These are phyloP conservation scores for Trichoderma sp. DNA, from an alignment of 2,329 filamentous ascomycete species.

Conservation along the genomic window DNA sequence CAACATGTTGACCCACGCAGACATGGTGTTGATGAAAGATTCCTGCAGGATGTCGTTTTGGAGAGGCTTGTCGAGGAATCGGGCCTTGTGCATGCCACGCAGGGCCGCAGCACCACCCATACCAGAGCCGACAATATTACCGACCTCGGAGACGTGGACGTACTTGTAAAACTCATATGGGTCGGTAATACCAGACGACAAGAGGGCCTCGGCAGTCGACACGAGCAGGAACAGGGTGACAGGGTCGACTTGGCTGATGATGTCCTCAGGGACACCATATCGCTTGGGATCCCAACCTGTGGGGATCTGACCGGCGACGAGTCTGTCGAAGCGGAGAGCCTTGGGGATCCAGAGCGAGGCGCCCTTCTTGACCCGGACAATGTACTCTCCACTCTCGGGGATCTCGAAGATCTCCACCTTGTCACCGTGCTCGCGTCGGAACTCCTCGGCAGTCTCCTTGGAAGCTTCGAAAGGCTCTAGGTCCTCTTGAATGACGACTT, in stretches of 20 bases:
- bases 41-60: constrained; percentile 99
- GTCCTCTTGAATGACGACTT: constrained; percentile 96
- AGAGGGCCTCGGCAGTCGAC: constrained; percentile 84
- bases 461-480: constrained; percentile 95
- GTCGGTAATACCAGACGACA: constrained; percentile 93
- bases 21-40: constrained; percentile 99
- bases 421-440: constrained; percentile 93
- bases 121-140: constrained; percentile 97
- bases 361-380: constrained; percentile 91
- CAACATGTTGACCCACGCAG: constrained; percentile 99
- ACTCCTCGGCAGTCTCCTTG: constrained; percentile 95
- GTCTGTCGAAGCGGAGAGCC: constrained; percentile 92
- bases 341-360: constrained; percentile 95
- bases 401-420: constrained; percentile 98
- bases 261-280: constrained; percentile 96
- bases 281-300: constrained; percentile 96
- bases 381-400: constrained; percentile 88
- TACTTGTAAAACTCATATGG: constrained; percentile 99
- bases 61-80: constrained; percentile 92
- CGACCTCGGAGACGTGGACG: constrained; percentile 94
- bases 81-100: constrained; percentile 97
- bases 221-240: constrained; percentile 95
- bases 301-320: constrained; percentile 94
- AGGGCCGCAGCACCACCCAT: constrained; percentile 93
- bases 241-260: constrained; percentile 94